Percentiles rank a stretch among this genome's conserved stretches.
Evolutionary conservation across 2,329 filamentous ascomycete genomes (phyloP).

Genomic region (Sporothrix brunneoviolacea): DNA sequence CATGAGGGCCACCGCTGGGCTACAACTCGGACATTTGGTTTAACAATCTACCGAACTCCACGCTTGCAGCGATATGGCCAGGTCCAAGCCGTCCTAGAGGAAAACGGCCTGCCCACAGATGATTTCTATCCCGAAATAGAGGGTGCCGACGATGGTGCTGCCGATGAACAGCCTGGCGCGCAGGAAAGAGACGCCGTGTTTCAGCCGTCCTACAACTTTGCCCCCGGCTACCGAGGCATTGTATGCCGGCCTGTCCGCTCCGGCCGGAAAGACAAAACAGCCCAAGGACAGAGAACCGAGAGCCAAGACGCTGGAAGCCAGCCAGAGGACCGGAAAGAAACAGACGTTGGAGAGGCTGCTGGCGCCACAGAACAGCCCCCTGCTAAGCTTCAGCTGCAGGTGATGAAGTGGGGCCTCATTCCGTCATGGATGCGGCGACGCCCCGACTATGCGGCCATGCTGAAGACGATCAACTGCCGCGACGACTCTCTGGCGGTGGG

Average conservation of each 20-base stretch:
- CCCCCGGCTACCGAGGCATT: conserved; percentile 76
- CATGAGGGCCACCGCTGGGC: no score
- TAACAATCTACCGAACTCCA: no score
- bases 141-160: conserved; percentile 27
- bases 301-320: background rate
- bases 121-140: background rate
- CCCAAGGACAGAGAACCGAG: background rate
- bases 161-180: no score
- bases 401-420: conserved; percentile 93
- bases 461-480: conserved; percentile 93
- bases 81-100: conserved; percentile 64
- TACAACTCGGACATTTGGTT: no score
- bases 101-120: conserved; percentile 36
- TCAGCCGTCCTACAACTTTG: conserved; percentile 84
- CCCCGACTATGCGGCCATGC: conserved; percentile 67
- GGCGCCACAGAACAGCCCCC: no score
- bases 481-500: conserved; percentile 74
- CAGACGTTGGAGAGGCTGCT: no score
- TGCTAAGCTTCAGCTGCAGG: conserved; percentile 51
- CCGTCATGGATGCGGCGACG: conserved; percentile 88
- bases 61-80: conserved; percentile 65
- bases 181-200: conserved; percentile 39
- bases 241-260: conserved; percentile 56
- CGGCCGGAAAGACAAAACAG: background rate
- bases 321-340: no score